Conservation (phyloP, 164 flowering plant species). For the Umbellularia californica region DNA sequence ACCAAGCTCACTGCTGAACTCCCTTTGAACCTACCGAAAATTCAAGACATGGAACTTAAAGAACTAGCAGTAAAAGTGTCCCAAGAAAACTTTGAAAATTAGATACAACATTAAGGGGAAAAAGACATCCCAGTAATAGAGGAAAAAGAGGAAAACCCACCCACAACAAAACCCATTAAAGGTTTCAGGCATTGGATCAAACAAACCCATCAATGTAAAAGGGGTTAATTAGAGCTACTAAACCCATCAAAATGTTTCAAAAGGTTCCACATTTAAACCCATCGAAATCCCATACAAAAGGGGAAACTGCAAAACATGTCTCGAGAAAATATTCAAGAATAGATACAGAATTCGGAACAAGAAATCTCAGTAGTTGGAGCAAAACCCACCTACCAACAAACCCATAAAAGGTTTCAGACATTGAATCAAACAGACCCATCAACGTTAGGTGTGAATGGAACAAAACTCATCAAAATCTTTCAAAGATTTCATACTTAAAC, state of each 20-base stretch:
- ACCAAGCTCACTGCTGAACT: constrained; percentile 75
- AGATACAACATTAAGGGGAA: neutral
- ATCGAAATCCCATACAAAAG: no score
- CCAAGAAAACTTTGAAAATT: neutral
- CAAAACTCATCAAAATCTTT: neutral
- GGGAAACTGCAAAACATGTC: no score
- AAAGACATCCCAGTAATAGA: neutral
- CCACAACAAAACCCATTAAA: neutral
- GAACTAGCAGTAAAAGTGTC: neutral
- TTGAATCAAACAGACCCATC: neutral
- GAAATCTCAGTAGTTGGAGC: neutral
- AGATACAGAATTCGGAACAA: no score
- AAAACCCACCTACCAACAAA: neutral
- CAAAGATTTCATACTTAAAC: neutral
- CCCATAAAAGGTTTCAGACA: neutral
- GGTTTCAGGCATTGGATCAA: neutral
- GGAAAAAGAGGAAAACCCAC: neutral
- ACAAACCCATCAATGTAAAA: neutral
- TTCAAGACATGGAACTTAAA: neutral
- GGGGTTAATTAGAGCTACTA: no score
- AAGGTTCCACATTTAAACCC: no score
- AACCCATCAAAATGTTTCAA: no score
- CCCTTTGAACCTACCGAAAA: constrained; percentile 57
- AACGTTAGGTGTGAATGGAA: no score
- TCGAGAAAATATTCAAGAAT: no score